Base-by-base conservation (phyloP, 2,329 filamentous ascomycete genomes). In the Aspergillus pseudotamarii region DNA sequence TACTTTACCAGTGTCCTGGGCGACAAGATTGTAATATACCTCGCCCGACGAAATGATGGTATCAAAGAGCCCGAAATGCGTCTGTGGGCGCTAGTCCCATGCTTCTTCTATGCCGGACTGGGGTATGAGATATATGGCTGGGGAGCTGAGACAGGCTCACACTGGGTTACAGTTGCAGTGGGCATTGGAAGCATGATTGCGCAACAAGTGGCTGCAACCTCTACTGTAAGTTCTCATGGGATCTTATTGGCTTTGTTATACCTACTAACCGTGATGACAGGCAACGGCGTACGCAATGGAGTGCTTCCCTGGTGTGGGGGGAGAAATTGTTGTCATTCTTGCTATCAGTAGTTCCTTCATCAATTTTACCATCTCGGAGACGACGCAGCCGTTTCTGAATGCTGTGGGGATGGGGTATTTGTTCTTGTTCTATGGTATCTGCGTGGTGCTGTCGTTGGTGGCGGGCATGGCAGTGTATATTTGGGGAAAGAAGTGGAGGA, bases 281-380 rank as follows among this genome's bases (percentile, higher is more conserved):
- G 34, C 34, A 36, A 36, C 34, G 34, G 34, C 34, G 12, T 36
- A 36, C 34, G 34, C 34, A 16, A 36, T 36, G 34, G 34, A 36
- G 34, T 36, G 34, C 34, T 36, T 36, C 34, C 34, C 34, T 12
- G 34, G 34, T 36, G 34, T 36, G 4, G 34, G 34, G 12, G 34
- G 34, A 36, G 34, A 36, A 14, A 36, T 36, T 36, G 34, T 36
- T 36, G 34, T 36, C 4, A 36, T 36, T 36, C 34, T 36, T 36
- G 12, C 34, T 14, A 36, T 14, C 2, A 5, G 4, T 12, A 36
- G 34, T 14, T 36, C 43, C 34, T 36, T 36, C 19, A 58, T 58
- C 38, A 46, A 58, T 19, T 58, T 58, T 43, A 58, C 43, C 56
- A 58, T 58, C 14, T 58, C 56, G 14, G 56, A 58, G 26, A 58